Conservation (phyloP, 306 rosid species). For the Astragalus glycyphyllos region DNA sequence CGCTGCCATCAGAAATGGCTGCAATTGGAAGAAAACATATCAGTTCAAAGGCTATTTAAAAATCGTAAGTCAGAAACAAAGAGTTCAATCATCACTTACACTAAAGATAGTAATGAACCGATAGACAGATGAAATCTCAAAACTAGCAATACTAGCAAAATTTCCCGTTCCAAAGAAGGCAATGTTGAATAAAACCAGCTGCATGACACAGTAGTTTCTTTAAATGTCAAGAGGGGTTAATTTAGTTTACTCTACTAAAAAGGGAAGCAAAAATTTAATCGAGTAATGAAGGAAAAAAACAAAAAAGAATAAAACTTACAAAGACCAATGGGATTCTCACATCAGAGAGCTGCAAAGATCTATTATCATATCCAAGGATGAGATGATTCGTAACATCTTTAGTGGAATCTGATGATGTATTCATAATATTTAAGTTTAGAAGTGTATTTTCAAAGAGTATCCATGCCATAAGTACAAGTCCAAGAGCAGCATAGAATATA, state of each 20-base stretch:
- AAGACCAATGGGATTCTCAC: constrained; percentile 75
- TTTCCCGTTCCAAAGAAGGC: constrained; percentile 96
- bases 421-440: constrained; percentile 58
- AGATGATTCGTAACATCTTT: constrained; percentile 46
- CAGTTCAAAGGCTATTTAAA: constrained; percentile 41
- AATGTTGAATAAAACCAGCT: constrained; percentile 84
- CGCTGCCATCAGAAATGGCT: constrained; percentile 96
- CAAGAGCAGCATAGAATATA: constrained; percentile 77
- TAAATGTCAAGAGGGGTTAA: constrained; percentile 27
- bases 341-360: constrained; percentile 84
- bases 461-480: constrained; percentile 91
- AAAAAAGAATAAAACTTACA: constrained; percentile 61
- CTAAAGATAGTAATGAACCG: constrained; percentile 88
- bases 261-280: constrained; percentile 23
- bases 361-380: constrained; percentile 54
- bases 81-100: constrained; percentile 62
- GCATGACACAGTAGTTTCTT: constrained; percentile 40
- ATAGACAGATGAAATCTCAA: constrained; percentile 93
- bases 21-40: constrained; percentile 45
- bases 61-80: constrained; percentile 8
- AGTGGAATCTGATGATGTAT: constrained; percentile 49
- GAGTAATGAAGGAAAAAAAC: constrained; percentile 16
- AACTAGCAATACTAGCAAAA: constrained; percentile 92
- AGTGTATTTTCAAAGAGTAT: constrained; percentile 85
- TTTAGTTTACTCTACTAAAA: constrained; percentile 12